phyloP scores from a whole-genome alignment of 2,329 filamentous ascomycete species.

The Pleomassaria siparia region DNA sequence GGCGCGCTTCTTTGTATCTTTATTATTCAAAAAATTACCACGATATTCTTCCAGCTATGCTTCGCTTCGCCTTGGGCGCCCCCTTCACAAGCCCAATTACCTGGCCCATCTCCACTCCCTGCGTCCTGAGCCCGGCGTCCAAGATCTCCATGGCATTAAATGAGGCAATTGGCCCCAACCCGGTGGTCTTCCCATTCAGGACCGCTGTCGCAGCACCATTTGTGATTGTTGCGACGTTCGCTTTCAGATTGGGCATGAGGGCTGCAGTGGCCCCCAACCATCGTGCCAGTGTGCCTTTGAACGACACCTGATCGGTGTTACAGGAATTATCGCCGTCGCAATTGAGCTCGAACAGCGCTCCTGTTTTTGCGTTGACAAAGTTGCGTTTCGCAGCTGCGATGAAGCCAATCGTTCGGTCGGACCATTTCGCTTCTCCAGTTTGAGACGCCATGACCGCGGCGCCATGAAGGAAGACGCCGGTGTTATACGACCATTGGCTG shows the following conservation, averaged over 20 bases:
- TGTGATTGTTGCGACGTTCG: too few relatives aligned
- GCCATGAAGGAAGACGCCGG: slow-evolving; percentile 58
- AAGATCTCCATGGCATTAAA: too few relatives aligned
- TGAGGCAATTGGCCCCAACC: too few relatives aligned
- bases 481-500: slow-evolving; percentile 52
- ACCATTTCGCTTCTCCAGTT: slow-evolving; percentile 23
- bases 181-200: too few relatives aligned
- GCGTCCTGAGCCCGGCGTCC: too few relatives aligned
- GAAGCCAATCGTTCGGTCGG: slow-evolving; percentile 38
- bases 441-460: slow-evolving; percentile 29
- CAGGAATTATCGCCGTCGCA: slow-evolving; percentile 62
- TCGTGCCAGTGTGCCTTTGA: slow-evolving; percentile 54
- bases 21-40: too few relatives aligned
- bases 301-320: slow-evolving; percentile 68
- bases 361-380: slow-evolving; percentile 19
- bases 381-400: slow-evolving; percentile 26
- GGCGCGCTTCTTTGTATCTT: too few relatives aligned
- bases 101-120: too few relatives aligned
- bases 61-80: too few relatives aligned
- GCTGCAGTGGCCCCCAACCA: slow-evolving; percentile 28
- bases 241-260: slow-evolving; percentile 19
- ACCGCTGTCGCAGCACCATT: too few relatives aligned
- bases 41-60: too few relatives aligned
- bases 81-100: too few relatives aligned
- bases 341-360: slow-evolving; percentile 55